Conservation (phyloP, 176 grass and related monocot species). For the Oryza glaberrima region DNA sequence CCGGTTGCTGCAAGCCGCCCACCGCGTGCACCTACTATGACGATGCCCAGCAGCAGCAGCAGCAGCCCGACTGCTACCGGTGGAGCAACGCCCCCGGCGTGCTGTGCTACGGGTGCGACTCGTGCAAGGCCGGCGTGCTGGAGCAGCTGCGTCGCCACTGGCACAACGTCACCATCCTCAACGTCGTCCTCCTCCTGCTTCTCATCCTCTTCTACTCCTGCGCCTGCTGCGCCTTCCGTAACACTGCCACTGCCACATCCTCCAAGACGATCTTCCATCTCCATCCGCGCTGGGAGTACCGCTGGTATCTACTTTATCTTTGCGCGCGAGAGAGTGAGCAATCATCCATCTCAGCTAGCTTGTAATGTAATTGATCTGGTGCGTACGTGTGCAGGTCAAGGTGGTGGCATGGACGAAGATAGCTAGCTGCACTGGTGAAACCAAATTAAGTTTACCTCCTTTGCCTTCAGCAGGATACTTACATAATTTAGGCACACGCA, state of each 20-base stretch:
- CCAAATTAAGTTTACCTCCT: not conserved
- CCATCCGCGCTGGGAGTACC: constrained; percentile 44
- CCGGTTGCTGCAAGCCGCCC: constrained; percentile 95
- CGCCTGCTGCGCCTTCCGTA: constrained; percentile 85
- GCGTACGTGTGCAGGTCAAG: constrained; percentile 62
- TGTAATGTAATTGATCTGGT: not conserved
- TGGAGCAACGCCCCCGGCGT: constrained; percentile 78
- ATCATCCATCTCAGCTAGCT: too few relatives aligned
- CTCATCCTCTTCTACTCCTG: constrained; percentile 76
- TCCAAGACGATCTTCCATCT: constrained; percentile 44
- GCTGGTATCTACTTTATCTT: too few relatives aligned
- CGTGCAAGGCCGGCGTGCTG: constrained; percentile 84
- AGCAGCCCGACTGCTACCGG: constrained; percentile 65
- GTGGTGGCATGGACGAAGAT: constrained; percentile 74
- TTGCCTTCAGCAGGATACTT: not conserved
- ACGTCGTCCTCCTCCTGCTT: constrained; percentile 62
- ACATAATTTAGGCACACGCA: not conserved
- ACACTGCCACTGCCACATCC: constrained; percentile 44
- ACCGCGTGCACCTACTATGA: constrained; percentile 73
- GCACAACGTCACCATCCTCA: constrained; percentile 82
- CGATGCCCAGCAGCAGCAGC: not conserved
- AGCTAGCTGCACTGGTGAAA: not conserved
- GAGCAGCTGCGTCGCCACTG: constrained; percentile 84
- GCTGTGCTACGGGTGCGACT: constrained; percentile 84
- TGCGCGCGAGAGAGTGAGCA: too few relatives aligned